These are phyloP conservation scores for Opeltia flavorubescens DNA, from an alignment of 495 filamentous ascomycete species.

Conservation along the genomic window DNA sequence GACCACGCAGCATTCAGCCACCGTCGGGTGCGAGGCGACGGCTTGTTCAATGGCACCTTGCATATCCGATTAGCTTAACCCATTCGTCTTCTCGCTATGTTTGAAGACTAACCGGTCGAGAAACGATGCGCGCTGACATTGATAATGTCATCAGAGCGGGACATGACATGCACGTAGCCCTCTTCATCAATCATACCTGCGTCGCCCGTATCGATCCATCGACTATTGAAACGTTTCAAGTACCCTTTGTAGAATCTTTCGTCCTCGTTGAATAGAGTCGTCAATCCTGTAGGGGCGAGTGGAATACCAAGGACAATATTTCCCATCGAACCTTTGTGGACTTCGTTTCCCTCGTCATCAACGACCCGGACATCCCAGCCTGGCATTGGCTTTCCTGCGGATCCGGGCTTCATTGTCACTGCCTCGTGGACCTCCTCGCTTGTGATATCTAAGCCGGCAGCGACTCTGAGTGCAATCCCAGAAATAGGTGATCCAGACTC, in stretches of 20 bases:
- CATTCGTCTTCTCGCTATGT: neutral
- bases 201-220: slow-evolving; percentile 84
- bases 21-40: slow-evolving; percentile 59
- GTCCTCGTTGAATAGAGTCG: slow-evolving; percentile 70
- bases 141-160: slow-evolving; percentile 79
- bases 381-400: slow-evolving; percentile 78
- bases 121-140: slow-evolving; percentile 91
- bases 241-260: slow-evolving; percentile 74
- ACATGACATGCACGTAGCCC: slow-evolving; percentile 79
- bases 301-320: slow-evolving; percentile 80
- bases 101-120: slow-evolving; percentile 52
- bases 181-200: slow-evolving; percentile 72
- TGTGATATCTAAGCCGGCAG: slow-evolving; percentile 19
- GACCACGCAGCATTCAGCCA: slow-evolving; percentile 74
- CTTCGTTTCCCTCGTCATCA: slow-evolving; percentile 59
- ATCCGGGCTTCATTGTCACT: slow-evolving; percentile 59
- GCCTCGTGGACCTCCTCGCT: slow-evolving; percentile 16
- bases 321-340: slow-evolving; percentile 59
- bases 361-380: slow-evolving; percentile 80
- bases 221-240: slow-evolving; percentile 60
- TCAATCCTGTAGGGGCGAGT: slow-evolving; percentile 73
- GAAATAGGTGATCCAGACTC: slow-evolving; percentile 86
- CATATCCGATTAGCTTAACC: too few relatives aligned
- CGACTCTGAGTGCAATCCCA: slow-evolving; percentile 47
- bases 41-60: slow-evolving; percentile 80